Evolutionary conservation across 2,329 filamentous ascomycete genomes (phyloP).

Genomic region (Macrophomina phaseolina): DNA sequence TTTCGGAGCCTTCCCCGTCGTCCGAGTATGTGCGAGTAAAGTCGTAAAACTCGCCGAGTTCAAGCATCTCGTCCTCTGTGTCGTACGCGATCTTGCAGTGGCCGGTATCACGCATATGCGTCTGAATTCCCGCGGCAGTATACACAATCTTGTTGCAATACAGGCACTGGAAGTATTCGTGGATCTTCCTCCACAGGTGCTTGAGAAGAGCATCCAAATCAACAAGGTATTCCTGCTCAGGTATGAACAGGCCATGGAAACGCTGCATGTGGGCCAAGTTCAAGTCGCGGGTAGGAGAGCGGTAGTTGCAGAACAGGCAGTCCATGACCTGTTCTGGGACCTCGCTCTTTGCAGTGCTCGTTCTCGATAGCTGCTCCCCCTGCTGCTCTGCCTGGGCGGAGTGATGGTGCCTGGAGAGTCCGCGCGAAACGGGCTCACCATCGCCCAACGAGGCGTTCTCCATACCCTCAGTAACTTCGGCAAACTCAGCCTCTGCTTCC

Average conservation of each 20-base stretch:
- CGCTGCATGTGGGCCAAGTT: conserved; percentile 90
- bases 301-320: conserved; percentile 93
- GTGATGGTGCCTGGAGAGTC: conserved; percentile 45
- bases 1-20: conserved; percentile 65
- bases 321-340: conserved; percentile 47
- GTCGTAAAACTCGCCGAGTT: conserved; percentile 96
- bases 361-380: conserved; percentile 40
- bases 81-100: conserved; percentile 97
- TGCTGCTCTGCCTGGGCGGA: conserved; percentile 45
- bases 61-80: conserved; percentile 86
- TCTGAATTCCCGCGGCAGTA: conserved; percentile 81
- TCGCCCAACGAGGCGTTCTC: conserved; percentile 66
- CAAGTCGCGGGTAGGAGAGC: conserved; percentile 74
- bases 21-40: conserved; percentile 96
- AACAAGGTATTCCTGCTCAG: conserved; percentile 82
- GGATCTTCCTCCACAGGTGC: conserved; percentile 80
- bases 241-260: conserved; percentile 94
- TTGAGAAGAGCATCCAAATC: conserved; percentile 81
- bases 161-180: conserved; percentile 81
- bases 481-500: conserved; percentile 76
- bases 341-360: conserved; percentile 35
- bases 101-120: conserved; percentile 95
- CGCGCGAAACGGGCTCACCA: conserved; percentile 51
- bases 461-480: conserved; percentile 76
- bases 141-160: conserved; percentile 85